A percentile compares a stretch with the other conserved stretches of the same genome.
Evolutionary conservation across 1,284 basidiomycete species (phyloP).

Genomic region (Malassezia nana): DNA sequence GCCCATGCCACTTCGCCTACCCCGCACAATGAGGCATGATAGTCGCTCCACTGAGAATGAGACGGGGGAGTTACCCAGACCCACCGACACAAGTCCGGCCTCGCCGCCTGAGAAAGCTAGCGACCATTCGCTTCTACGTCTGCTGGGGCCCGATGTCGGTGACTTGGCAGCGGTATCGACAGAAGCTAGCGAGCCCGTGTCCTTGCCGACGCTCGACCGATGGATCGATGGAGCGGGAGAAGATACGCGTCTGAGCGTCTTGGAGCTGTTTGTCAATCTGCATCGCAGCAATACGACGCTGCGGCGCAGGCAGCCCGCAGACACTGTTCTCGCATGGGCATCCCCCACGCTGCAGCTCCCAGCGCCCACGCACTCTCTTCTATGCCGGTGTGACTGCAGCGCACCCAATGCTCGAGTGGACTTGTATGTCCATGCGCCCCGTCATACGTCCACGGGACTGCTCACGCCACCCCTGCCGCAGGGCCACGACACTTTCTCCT

Average conservation of each 20-base stretch:
- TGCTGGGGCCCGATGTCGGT: conserved; percentile 13
- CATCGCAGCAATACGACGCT: conserved; percentile 1
- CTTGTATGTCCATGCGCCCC: conserved; percentile 1
- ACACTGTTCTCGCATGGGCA: background rate
- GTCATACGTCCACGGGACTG: background rate
- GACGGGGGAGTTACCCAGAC: too few relatives aligned
- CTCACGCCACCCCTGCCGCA: background rate
- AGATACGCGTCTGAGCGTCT: background rate
- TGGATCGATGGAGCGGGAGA: conserved; percentile 2
- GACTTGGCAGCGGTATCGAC: background rate
- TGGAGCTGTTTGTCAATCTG: conserved; percentile 10
- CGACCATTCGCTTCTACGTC: background rate
- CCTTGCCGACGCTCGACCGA: background rate
- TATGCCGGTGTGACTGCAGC: conserved; percentile 7
- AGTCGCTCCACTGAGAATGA: too few relatives aligned
- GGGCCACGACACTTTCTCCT: background rate
- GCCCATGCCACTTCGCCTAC: too few relatives aligned
- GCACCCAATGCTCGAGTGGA: conserved; percentile 13
- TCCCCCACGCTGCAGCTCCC: background rate
- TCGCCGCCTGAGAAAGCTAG: too few relatives aligned
- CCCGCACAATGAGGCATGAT: too few relatives aligned
- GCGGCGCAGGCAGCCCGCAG: too few relatives aligned
- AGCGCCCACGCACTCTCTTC: conserved; percentile 5
- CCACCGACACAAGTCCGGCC: too few relatives aligned
- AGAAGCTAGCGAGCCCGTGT: background rate